Evolutionary conservation across 2,329 filamentous ascomycete genomes (phyloP), one percentile per base, ranked within the genome.

Genomic region (Fusarium camptoceras): DNA sequence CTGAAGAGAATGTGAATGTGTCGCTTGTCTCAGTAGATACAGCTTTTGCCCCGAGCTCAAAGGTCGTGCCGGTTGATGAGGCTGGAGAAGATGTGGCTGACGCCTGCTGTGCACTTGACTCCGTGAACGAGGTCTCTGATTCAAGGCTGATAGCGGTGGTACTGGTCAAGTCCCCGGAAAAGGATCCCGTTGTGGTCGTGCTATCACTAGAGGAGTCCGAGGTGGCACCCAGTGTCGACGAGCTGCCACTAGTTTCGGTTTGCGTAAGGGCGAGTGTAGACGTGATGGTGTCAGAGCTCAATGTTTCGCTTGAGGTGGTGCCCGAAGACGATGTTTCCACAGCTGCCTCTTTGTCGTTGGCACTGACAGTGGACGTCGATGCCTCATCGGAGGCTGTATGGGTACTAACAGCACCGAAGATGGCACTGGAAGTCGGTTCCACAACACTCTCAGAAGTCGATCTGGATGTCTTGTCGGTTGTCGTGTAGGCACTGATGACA

Each of bases 321-420:
- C 8, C 30, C 6, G 6, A 8, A 8, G 30, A 39, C 9, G 43
- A 5, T 18, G 48, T 12, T 39, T 11, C 31, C 14, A 3, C 8
- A 20, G 7, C 12, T 25, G 0, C 5, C 5, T 16, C 24, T 4
- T n/a, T n/a, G 18, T 7, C 22, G 10, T 6, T 7, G 6, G 11
- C 9, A n/a, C 16, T 15, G 8, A 20, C 14, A 9, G 6, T 51
- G 3, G 31, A 25, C 15, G 22, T 14, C 16, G 48, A 27, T 39
- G 18, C 18, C 2, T 37, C 34, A 4, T 37, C 10, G 6, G 10
- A 37, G n/a, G 1, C 1, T 37, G 34, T 37, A n/a, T 37, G 34
- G 3, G 34, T 37, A 18, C 18, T 37, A 6, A 18, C 10, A 37
- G 34, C 18, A 37, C 18, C 12, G 18, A 10, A n/a, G 34, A 37